Conservation (phyloP, 2,329 filamentous ascomycete species). For the Colletotrichum higginsianum region DNA sequence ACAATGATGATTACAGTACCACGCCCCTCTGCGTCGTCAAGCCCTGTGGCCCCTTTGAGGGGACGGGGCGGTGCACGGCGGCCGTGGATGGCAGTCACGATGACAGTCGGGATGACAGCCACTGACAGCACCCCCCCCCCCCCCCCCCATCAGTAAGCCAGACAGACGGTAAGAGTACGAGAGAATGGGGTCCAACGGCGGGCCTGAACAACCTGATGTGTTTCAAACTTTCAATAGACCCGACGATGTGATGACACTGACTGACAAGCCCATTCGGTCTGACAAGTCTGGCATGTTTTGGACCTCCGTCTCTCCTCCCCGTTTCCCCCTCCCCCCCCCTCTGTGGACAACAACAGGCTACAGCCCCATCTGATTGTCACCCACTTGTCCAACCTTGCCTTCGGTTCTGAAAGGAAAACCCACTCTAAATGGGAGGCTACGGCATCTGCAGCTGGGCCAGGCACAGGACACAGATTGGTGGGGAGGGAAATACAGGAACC, state of each 20-base stretch:
- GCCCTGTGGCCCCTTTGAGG: neutral
- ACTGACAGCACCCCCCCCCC: too few relatives aligned
- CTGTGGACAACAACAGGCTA: neutral
- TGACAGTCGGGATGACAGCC: neutral
- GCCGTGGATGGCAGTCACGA: neutral
- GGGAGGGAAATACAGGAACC: constrained; percentile 17
- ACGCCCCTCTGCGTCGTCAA: neutral
- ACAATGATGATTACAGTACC: neutral
- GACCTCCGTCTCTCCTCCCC: neutral
- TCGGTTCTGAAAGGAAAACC: neutral
- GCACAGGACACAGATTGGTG: neutral
- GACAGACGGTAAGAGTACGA: neutral
- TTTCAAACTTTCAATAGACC: constrained; percentile 24
- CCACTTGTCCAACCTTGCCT: neutral
- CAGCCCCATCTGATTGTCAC: too few relatives aligned
- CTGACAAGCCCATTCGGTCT: neutral
- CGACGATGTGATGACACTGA: neutral
- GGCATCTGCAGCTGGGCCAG: constrained; percentile 1
- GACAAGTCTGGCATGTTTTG: neutral
- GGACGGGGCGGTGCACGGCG: neutral
- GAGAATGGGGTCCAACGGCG: neutral
- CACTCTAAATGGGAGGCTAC: constrained; percentile 7
- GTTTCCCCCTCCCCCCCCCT: neutral
- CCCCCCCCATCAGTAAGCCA: neutral
- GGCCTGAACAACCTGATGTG: constrained; percentile 10